Base-by-base conservation (phyloP, 306 rosid species). In the Abrus precatorius region DNA sequence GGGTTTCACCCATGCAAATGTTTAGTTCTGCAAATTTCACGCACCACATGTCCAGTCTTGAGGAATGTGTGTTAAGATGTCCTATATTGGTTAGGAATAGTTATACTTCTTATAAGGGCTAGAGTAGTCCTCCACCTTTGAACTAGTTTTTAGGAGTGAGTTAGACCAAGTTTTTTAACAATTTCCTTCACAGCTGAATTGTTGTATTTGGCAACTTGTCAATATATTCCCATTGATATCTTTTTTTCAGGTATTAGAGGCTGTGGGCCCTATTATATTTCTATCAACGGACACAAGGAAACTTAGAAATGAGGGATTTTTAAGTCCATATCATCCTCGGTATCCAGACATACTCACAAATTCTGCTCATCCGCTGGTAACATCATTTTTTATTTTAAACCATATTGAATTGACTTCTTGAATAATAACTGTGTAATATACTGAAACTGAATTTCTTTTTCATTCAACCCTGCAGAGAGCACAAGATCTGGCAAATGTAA, bases 271-370 rank as follows among this genome's bases (percentile, higher is more conserved):
- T 83, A 87, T 90, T 81, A 91, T 95, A 75, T 95, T 95, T 80
- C 89, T 95, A 69, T 95, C 99, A 59, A 93, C 96, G 70, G 99
- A 95, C 89, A 95, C 98, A 70, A 90, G 97, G 81, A 95, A 95
- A 86, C 99, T 95, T 68, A 87, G 99, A 84, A 95, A 95, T 86
- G 99, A 95, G 80, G 99, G 99, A 7, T 95, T 91, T 83, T 86
- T 95, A 83, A 95, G 99, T 88, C 99, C 99, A 68, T 95, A 91
- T 81, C 99, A 95, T 87, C 98, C 99, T 82, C 97, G 99, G 74
- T 95, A 89, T 84, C 99, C 99, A 5, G 99, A 95, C 86, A 95
- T 95, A 85, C 99, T 95, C 63, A 95, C 99, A 67, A 95, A 95
- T 80, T 93, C 99, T 69, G 98, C 99, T 80, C 99, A 93, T 87